A percentile compares a stretch with the other conserved stretches of the same genome.
These are phyloP conservation scores for Ophidiomyces ophidiicola DNA, from an alignment of 2,329 filamentous ascomycete species.

Conservation along the genomic window DNA sequence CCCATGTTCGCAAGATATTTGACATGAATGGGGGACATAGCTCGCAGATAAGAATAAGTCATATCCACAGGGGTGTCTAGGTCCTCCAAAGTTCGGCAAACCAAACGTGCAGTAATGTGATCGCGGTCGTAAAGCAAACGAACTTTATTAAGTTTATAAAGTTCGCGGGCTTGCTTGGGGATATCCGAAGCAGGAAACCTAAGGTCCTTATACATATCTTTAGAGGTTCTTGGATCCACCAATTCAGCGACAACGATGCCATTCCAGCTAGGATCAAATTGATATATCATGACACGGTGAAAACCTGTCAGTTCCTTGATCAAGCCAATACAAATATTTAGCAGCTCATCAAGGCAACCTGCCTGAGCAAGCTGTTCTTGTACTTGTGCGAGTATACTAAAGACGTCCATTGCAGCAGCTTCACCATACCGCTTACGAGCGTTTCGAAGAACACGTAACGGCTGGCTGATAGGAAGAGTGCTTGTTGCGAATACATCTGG, in stretches of 20 bases:
- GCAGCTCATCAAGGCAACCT: neutral
- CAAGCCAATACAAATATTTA: conserved; percentile 1
- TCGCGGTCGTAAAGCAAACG: conserved; percentile 6
- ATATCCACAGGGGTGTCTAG: conserved; percentile 1
- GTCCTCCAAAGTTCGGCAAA: conserved; percentile 3
- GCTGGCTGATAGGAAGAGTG: neutral
- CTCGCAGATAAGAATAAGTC: conserved; percentile 7
- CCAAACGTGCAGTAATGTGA: conserved; percentile 7
- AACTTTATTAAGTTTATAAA: conserved; percentile 9
- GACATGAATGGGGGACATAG: conserved; percentile 8
- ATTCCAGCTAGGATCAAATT: conserved; percentile 8
- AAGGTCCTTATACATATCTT: conserved; percentile 5
- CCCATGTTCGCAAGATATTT: conserved; percentile 7
- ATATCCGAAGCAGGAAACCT: conserved; percentile 6
- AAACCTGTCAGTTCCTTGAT: conserved; percentile 7
- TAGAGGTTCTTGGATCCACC: conserved; percentile 2
- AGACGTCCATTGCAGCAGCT: conserved; percentile 6
- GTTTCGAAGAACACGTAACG: conserved; percentile 4
- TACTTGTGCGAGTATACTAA: conserved; percentile 3
- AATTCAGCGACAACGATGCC: conserved; percentile 5
- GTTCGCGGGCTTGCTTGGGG: conserved; percentile 6
- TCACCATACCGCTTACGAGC: conserved; percentile 2
- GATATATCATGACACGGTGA: conserved; percentile 8
- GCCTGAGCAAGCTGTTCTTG: conserved; percentile 5
- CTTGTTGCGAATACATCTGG: conserved; percentile 2